These are phyloP conservation scores for Trypanosoma boissoni DNA, from an alignment of 208 protist genomes.

Conservation along the genomic window DNA sequence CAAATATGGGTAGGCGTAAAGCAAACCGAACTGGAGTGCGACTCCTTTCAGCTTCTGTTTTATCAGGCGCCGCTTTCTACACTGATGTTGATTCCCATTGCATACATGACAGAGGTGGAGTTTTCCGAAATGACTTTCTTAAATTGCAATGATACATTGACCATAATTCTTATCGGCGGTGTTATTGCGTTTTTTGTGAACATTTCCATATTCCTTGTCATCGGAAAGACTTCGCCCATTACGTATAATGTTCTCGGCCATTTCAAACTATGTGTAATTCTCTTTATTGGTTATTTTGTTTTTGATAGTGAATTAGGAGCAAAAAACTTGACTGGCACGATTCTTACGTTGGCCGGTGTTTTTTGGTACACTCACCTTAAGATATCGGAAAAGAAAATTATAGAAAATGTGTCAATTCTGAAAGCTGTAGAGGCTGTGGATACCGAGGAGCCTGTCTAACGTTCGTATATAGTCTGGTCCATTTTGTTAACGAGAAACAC, in stretches of 20 bases:
- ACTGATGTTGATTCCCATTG: slow-evolving; percentile 53
- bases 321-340: slow-evolving; percentile 42
- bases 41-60: slow-evolving; percentile 82
- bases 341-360: slow-evolving; percentile 55
- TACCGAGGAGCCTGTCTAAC: slow-evolving; percentile 6
- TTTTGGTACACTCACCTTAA: slow-evolving; percentile 85
- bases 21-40: slow-evolving; percentile 74
- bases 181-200: slow-evolving; percentile 84
- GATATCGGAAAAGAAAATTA: slow-evolving; percentile 7
- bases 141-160: slow-evolving; percentile 26
- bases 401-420: background rate
- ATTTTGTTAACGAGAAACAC: background rate
- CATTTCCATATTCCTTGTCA: slow-evolving; percentile 87
- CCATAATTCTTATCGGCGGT: slow-evolving; percentile 45
- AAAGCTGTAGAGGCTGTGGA: slow-evolving; percentile 28
- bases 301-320: slow-evolving; percentile 42
- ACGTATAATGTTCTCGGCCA: slow-evolving; percentile 89
- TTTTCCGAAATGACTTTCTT: slow-evolving; percentile 26
- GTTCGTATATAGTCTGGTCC: background rate
- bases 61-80: slow-evolving; percentile 85
- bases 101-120: slow-evolving; percentile 43
- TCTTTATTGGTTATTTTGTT: slow-evolving; percentile 65
- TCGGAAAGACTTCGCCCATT: slow-evolving; percentile 81
- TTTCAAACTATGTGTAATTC: slow-evolving; percentile 81
- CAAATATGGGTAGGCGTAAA: slow-evolving; percentile 88